Conservation (phyloP, 148 eudicot genomes). For the Rheum nobile region DNA sequence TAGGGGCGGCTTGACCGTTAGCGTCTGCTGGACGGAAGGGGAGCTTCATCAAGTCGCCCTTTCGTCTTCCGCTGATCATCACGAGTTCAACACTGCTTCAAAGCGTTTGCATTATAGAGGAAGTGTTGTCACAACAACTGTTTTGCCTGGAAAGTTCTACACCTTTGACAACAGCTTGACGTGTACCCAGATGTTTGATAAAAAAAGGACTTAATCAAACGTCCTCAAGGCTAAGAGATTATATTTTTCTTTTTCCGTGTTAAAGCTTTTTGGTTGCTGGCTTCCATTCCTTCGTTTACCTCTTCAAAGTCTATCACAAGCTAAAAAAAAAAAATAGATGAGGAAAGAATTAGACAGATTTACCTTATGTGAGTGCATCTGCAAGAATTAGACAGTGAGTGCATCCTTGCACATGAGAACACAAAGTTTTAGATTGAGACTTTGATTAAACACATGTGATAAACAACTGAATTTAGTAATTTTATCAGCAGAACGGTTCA, state of each 20-base stretch:
- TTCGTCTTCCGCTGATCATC: conserved; percentile 16
- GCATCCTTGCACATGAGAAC: too few relatives aligned
- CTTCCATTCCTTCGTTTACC: too few relatives aligned
- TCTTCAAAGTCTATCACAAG: too few relatives aligned
- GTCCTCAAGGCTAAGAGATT: neutral
- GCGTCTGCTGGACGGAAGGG: conserved; percentile 70
- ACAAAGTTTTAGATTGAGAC: too few relatives aligned
- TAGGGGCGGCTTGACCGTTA: conserved; percentile 53
- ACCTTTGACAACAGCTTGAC: conserved; percentile 32
- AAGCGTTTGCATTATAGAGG: conserved; percentile 46
- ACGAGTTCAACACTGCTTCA: conserved; percentile 6
- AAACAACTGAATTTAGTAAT: too few relatives aligned
- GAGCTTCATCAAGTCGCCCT: conserved; percentile 49
- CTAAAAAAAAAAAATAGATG: too few relatives aligned
- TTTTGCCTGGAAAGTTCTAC: conserved; percentile 36
- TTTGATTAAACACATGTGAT: too few relatives aligned
- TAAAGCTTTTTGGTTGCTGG: too few relatives aligned
- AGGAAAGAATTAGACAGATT: too few relatives aligned
- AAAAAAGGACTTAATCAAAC: neutral
- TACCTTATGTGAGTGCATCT: too few relatives aligned
- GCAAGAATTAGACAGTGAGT: too few relatives aligned
- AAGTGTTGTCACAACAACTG: conserved; percentile 17
- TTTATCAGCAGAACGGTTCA: too few relatives aligned
- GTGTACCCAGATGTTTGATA: conserved; percentile 11
- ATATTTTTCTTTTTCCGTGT: neutral